These are phyloP conservation scores for Fusarium bactridioides DNA, from an alignment of 2,329 filamentous ascomycete genomes.

Conservation along the genomic window DNA sequence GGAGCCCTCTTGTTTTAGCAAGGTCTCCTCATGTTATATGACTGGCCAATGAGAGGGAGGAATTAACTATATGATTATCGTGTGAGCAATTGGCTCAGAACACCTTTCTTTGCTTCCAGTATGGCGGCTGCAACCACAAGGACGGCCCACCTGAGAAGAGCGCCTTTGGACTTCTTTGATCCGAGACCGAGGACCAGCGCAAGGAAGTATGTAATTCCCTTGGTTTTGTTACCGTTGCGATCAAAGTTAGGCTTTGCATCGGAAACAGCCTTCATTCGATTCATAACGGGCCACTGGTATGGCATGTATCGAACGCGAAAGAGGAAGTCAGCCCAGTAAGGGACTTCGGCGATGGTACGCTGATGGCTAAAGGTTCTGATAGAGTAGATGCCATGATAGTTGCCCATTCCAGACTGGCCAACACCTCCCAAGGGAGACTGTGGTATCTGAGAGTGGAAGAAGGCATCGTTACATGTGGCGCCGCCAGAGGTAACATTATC, in stretches of 20 bases:
- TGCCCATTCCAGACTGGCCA: slow-evolving; percentile 57
- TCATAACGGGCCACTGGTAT: slow-evolving; percentile 58
- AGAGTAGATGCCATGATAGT: slow-evolving; percentile 58
- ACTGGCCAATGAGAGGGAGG: neutral
- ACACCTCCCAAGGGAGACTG: slow-evolving; percentile 59
- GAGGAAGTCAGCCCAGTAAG: slow-evolving; percentile 54
- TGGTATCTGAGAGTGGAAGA: slow-evolving; percentile 53
- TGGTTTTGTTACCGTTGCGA: slow-evolving; percentile 62
- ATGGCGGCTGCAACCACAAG: slow-evolving; percentile 51
- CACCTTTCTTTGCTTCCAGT: slow-evolving; percentile 47
- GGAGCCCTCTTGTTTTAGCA: neutral
- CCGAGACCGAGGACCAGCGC: slow-evolving; percentile 61
- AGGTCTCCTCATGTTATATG: neutral
- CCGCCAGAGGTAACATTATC: slow-evolving; percentile 55
- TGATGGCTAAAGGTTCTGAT: slow-evolving; percentile 54
- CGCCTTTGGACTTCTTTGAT: slow-evolving; percentile 56
- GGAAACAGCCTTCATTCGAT: slow-evolving; percentile 54
- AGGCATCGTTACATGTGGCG: slow-evolving; percentile 59
- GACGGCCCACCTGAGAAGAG: slow-evolving; percentile 59
- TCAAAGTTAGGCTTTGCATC: slow-evolving; percentile 66
- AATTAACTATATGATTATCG: slow-evolving; percentile 27
- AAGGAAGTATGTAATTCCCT: slow-evolving; percentile 63
- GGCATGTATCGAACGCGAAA: slow-evolving; percentile 75
- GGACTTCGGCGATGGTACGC: slow-evolving; percentile 49
- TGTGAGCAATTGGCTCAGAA: slow-evolving; percentile 44